A percentile compares a stretch with the other conserved stretches of the same genome.
These are phyloP conservation scores for Porogramme epimiltina DNA, from an alignment of 1,284 basidiomycete genomes.

Conservation along the genomic window DNA sequence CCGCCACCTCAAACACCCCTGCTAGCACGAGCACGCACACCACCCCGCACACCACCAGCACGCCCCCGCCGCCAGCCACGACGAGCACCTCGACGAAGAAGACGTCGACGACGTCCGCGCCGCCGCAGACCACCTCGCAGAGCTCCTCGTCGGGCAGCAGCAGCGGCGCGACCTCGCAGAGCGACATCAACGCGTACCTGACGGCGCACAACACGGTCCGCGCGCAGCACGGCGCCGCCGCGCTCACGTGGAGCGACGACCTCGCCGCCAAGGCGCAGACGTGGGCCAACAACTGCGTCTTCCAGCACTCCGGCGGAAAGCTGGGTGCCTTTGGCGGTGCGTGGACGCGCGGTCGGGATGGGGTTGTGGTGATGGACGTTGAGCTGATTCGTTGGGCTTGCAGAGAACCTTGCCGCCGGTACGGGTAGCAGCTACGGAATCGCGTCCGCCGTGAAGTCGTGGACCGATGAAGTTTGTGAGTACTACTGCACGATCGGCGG, in stretches of 20 bases:
- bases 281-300: slow-evolving; percentile 66
- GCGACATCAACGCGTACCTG: slow-evolving; percentile 45
- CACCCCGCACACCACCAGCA: slow-evolving; percentile 10
- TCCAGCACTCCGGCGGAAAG: slow-evolving; percentile 63
- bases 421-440: slow-evolving; percentile 55
- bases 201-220: slow-evolving; percentile 60
- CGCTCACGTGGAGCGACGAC: slow-evolving; percentile 59
- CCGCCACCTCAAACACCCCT: slow-evolving; percentile 21
- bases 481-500: not conserved
- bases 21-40: slow-evolving; percentile 10
- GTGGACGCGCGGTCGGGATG: slow-evolving; percentile 14
- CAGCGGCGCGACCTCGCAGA: slow-evolving; percentile 24
- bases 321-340: slow-evolving; percentile 63
- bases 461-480: slow-evolving; percentile 59
- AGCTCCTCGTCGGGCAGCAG: not conserved
- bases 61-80: slow-evolving; percentile 13
- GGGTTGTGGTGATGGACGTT: not conserved
- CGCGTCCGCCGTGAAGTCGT: slow-evolving; percentile 50
- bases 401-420: slow-evolving; percentile 72
- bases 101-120: not conserved
- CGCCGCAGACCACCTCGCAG: not conserved
- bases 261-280: slow-evolving; percentile 58
- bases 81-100: slow-evolving; percentile 11
- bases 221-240: slow-evolving; percentile 56
- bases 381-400: not conserved